A percentile compares a stretch with the other conserved stretches of the same genome.
These are phyloP conservation scores for Capillidium heterosporum DNA, from an alignment of 371 early-diverging fungal genomes.

Conservation along the genomic window DNA sequence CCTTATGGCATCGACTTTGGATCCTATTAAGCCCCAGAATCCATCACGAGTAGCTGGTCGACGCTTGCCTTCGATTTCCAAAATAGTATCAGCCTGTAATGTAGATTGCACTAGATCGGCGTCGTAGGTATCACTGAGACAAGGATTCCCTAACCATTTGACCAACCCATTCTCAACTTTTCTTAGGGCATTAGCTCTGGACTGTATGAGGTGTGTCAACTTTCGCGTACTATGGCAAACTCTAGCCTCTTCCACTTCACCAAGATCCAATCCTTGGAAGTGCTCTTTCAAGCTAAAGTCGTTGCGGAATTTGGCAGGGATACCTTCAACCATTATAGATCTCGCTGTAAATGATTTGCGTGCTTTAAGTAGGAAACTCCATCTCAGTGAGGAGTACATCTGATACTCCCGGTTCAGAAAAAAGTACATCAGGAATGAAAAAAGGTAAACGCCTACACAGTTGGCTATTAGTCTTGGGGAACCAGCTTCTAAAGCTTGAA, in stretches of 20 bases:
- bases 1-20: slow-evolving; percentile 16
- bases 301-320: slow-evolving; percentile 27
- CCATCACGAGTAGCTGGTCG: slow-evolving; percentile 13
- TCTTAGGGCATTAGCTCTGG: slow-evolving; percentile 12
- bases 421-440: background rate
- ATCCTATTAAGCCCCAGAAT: slow-evolving; percentile 14
- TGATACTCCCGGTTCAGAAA: slow-evolving; percentile 3
- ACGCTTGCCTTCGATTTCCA: background rate
- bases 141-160: slow-evolving; percentile 7
- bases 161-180: slow-evolving; percentile 11
- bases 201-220: slow-evolving; percentile 12
- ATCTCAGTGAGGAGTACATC: background rate
- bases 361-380: slow-evolving; percentile 1
- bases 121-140: slow-evolving; percentile 11
- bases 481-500: background rate
- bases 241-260: slow-evolving; percentile 31
- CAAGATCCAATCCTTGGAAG: slow-evolving; percentile 30
- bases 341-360: slow-evolving; percentile 9
- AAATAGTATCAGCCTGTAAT: slow-evolving; percentile 3
- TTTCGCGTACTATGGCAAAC: slow-evolving; percentile 25
- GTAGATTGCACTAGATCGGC: background rate
- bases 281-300: slow-evolving; percentile 27
- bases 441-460: slow-evolving; percentile 1
- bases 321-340: slow-evolving; percentile 32
- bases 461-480: background rate